Conservation (phyloP, 2,329 filamentous ascomycete species). For the Penicillium brasilianum region DNA sequence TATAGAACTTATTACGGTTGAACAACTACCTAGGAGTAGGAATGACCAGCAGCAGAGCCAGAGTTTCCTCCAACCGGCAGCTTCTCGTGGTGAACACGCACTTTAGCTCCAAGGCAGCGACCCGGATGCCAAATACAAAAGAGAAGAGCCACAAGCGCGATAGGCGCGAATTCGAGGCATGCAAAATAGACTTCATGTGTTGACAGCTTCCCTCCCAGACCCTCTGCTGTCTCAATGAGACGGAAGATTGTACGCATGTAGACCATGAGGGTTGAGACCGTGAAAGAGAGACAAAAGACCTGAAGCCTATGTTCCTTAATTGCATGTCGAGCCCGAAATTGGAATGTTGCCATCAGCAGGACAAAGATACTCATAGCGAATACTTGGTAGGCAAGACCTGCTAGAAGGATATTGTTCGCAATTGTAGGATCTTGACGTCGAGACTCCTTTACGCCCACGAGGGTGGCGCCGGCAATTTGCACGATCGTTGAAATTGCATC, state of each 20-base stretch:
- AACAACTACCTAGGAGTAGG: neutral
- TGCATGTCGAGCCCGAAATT: constrained; percentile 9
- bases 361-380: constrained; percentile 22
- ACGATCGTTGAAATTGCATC: constrained; percentile 25
- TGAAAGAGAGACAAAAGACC: constrained; percentile 16
- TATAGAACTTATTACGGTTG: neutral
- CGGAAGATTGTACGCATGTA: constrained; percentile 26
- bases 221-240: constrained; percentile 21
- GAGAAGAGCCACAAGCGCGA: constrained; percentile 22
- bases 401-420: constrained; percentile 18
- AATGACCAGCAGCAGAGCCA: neutral
- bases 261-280: constrained; percentile 22
- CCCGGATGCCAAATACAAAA: constrained; percentile 23
- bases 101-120: constrained; percentile 15
- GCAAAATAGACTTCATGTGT: constrained; percentile 23
- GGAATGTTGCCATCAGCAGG: constrained; percentile 13
- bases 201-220: constrained; percentile 20
- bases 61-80: neutral
- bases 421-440: constrained; percentile 13
- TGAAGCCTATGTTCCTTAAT: constrained; percentile 13
- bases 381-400: constrained; percentile 16
- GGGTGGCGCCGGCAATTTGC: constrained; percentile 20
- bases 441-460: constrained; percentile 21
- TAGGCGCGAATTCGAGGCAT: constrained; percentile 26
- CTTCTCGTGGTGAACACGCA: constrained; percentile 5